Conservation (phyloP, 768 basidiomycete species). For the Dioszegia aurantiaca region DNA sequence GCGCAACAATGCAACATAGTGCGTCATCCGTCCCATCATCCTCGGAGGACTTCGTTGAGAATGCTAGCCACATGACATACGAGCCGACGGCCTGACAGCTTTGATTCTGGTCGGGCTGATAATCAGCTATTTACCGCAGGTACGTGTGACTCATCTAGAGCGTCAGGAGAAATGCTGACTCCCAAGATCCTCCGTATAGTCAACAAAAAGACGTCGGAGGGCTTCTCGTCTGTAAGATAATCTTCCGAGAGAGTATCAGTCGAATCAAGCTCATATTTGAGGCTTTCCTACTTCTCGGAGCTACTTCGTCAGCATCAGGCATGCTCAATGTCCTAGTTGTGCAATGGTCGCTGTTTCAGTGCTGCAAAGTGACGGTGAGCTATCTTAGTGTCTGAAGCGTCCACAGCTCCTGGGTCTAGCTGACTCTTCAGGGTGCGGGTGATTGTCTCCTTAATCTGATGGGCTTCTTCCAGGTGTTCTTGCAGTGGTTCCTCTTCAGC, state of each 20-base stretch:
- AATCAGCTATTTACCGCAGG: constrained; percentile 81
- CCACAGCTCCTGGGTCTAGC: neutral
- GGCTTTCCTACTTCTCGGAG: constrained; percentile 84
- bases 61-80: constrained; percentile 68
- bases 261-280: no score
- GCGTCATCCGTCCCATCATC: neutral
- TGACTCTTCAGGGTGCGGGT: constrained; percentile 59
- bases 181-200: constrained; percentile 76
- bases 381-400: neutral
- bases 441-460: constrained; percentile 75
- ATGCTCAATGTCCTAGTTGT: constrained; percentile 84
- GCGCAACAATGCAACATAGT: constrained; percentile 4
- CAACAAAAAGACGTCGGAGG: constrained; percentile 70
- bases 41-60: neutral
- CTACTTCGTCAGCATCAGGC: constrained; percentile 73
- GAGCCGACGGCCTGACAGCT: constrained; percentile 64
- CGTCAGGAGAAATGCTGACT: neutral
- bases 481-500: constrained; percentile 82
- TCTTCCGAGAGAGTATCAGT: no score
- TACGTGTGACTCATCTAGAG: constrained; percentile 38
- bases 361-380: constrained; percentile 70
- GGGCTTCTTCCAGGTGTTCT: constrained; percentile 73
- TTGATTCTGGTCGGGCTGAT: constrained; percentile 70
- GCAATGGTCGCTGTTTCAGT: constrained; percentile 76
- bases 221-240: constrained; percentile 73